Evolutionary conservation across 768 basidiomycete species (phyloP), one percentile per base, ranked within the genome.

Genomic region (Naganishia randhawae): DNA sequence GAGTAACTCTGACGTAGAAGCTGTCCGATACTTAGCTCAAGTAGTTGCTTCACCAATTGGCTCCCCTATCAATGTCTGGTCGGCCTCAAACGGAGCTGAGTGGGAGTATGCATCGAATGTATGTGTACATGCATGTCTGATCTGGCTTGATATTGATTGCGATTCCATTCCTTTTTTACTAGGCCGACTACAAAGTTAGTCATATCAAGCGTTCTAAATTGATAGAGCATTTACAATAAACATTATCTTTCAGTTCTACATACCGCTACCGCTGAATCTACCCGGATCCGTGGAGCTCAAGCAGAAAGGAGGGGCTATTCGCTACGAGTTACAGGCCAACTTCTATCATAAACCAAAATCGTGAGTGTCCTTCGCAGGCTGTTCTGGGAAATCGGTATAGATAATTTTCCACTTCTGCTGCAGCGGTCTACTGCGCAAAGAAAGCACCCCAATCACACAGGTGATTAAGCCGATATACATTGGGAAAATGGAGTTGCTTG

Each of bases 401-500:
- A 5, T 55, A 33, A 63, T 64, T 69, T 52, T 54, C 65, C 39
- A 68, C 25, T 14, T 19, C n/a, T 48, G 6, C 29, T 41, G 33
- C 76, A 91, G 90, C 76, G 87, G 90, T 7, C 87, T 94, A 76
- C 85, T 95, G 66, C 90, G 91, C 39, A 87, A 88, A 70, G 87
- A 89, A 72, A 88, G 90, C 74, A 85, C 88, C 0, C 82, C 85
- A 25, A 84, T 90, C 50, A 80, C 86, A 33, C 85, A 87, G n/a
- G 85, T 87, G 14, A 83, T 85, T 22, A 85, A 89, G 37, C 82
- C 84, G 14, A 88, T 96, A 51, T 85, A 87, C 70, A 90, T 96
- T 73, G 89, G 91, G 83, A 96, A 95, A 79, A 92, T 95, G 75
- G 93, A 95, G 71, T 82, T 94, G 8, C 92, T 95, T 75, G 89